Base-by-base conservation (phyloP, 2,329 filamentous ascomycete species). In the Phyllosticta citribraziliensis region DNA sequence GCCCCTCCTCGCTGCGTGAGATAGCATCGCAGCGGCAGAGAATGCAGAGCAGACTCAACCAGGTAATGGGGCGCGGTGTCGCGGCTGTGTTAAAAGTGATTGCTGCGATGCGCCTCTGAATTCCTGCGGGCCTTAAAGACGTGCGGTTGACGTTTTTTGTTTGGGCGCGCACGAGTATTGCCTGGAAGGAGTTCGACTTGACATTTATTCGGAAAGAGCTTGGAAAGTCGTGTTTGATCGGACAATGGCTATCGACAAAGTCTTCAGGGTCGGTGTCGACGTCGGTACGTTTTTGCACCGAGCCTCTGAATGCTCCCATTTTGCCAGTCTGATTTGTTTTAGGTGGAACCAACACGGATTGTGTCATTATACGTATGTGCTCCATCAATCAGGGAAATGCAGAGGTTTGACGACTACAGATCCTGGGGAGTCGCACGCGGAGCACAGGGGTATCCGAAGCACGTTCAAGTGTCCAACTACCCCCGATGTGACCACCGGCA, bases 401-500 rank as follows among this genome's bases (percentile, higher is more conserved):
- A 17, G 14, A 47, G 40, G 14, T n/a, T 10, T 47, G 40, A 47
- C 40, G 5, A 6, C 6, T 8, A 5, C 14, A 47, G 40, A 47
- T 8, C 40, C 40, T 17, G 40, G 40, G 8, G 40, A 47, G 14
- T 47, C 40, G 40, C 17, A 47, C 5, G 17, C 40, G 6, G 40
- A 47, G n/a, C 40, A 47, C 17, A 47, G 40, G 17, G 56, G 58
- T 17, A 56, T 65, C n/a, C 51, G 63, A 2, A 57, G 63, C 24
- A 62, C 53, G 12, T 65, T 67, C 65, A 77, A 78, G 63, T 75
- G 72, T 30, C 74, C 70, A 35, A 57, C 72, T 14, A 74, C 70
- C 62, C 67, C 70, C 10, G 72, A 78, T 65, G 74, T 78, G 2
- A 77, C 74, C 0, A 69, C 66, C 20, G 75, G 76, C 6, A 76